Evolutionary conservation across 2,329 filamentous ascomycete genomes (phyloP), one percentile per base, ranked within the genome.

Genomic region (Phialemonium atrogriseum): DNA sequence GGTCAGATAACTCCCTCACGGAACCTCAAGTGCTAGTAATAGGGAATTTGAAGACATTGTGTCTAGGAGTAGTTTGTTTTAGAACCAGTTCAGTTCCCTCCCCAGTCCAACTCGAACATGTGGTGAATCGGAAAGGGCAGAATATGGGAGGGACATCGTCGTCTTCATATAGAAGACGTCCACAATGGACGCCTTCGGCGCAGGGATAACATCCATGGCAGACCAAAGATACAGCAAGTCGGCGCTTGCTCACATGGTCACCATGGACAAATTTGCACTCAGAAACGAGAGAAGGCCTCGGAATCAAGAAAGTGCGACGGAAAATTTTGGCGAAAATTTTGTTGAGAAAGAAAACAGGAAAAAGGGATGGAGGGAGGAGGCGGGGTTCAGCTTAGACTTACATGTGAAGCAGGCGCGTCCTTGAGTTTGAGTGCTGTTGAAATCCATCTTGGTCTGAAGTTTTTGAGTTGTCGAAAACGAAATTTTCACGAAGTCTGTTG

Each of bases 401-500:
- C 64, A 68, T 49, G 63, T 68, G 56, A 66, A 68, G 58, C 64
- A 68, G 41, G 57, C 58, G 43, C 62, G 60, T 36, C 48, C 52
- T n/a, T n/a, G n/a, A n/a, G 29, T 41, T 42, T 43, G 42, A 44
- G 39, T 35, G 13, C 38, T 41, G 35, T 39, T 38, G 45, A 37
- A 55, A 39, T 60, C 56, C 57, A 60, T 60, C 32, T 38, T 52
- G 40, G 33, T 37, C 34, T 32, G n/a, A n/a, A n/a, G n/a, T n/a
- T n/a, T n/a, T n/a, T n/a, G n/a, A n/a, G n/a, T n/a, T n/a, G n/a
- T n/a, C n/a, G n/a, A n/a, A 21, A 22, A 28, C 24, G 27, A 34
- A 27, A 34, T 25, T 19, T 26, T 17, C 16, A 27, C 17, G 20
- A 35, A 16, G 30, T n/a, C n/a, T n/a, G n/a, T n/a, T n/a, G n/a